These are phyloP conservation scores for Fusarium mangiferae DNA, from an alignment of 2,329 filamentous ascomycete species.

Conservation along the genomic window DNA sequence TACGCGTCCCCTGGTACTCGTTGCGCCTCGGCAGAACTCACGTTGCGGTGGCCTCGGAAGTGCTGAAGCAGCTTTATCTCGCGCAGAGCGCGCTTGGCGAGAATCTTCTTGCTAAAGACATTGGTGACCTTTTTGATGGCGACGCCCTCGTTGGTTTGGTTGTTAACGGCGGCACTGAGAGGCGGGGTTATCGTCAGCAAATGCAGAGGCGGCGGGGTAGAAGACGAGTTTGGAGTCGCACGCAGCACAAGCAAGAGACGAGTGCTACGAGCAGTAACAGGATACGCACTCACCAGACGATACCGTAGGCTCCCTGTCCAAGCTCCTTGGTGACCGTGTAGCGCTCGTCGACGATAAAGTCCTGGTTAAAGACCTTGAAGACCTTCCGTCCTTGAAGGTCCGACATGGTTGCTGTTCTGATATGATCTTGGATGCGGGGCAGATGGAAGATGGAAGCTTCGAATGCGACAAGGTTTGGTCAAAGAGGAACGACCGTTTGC, in stretches of 20 bases:
- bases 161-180: slow-evolving; percentile 87
- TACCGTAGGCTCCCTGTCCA: slow-evolving; percentile 97
- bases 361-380: slow-evolving; percentile 99
- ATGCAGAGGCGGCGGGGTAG: slow-evolving; percentile 45
- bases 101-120: slow-evolving; percentile 99
- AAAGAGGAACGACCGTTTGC: background rate
- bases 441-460: slow-evolving; percentile 12
- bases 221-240: slow-evolving; percentile 17
- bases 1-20: slow-evolving; percentile 3
- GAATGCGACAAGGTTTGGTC: slow-evolving; percentile 12
- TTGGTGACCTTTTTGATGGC: slow-evolving; percentile 99
- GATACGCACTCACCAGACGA: slow-evolving; percentile 81
- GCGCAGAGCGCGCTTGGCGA: slow-evolving; percentile 95
- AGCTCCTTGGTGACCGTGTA: slow-evolving; percentile 99
- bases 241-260: slow-evolving; percentile 25
- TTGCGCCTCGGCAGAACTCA: slow-evolving; percentile 55
- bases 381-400: slow-evolving; percentile 76
- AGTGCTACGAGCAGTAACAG: background rate
- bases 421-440: slow-evolving; percentile 23
- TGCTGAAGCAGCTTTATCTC: slow-evolving; percentile 99
- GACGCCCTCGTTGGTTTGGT: slow-evolving; percentile 89
- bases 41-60: slow-evolving; percentile 90
- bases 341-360: slow-evolving; percentile 97
- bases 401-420: slow-evolving; percentile 47
- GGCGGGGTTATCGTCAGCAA: slow-evolving; percentile 45